Base-by-base conservation (phyloP, 1,284 basidiomycete species). In the Coniophora puteana region DNA sequence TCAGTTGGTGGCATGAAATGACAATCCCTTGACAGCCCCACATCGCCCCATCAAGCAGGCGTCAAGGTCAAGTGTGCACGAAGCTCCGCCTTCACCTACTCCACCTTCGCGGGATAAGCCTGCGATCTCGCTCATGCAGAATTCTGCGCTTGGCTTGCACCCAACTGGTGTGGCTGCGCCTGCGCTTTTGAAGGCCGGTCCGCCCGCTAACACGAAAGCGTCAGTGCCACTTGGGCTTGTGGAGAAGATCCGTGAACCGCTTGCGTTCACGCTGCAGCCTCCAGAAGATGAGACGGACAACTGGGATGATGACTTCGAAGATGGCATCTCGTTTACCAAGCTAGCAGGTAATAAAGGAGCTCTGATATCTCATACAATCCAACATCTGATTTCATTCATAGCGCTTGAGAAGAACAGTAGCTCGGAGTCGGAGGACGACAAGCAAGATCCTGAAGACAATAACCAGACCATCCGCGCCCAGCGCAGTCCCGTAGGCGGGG, bases 271-370 rank as follows among this genome's bases (percentile, higher is more conserved):
- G 14, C 62, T 86, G 22, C 80, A 79, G 46, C 71, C 76, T 27
- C 84, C 83, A 5, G 88, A 89, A 60, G 88, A 87, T 49, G 84
- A 91, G 55, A 91, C 82, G 8, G 91, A 95, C 59, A 94, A 93
- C 48, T 98, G 95, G 93, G 95, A 99, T 57, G 89, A 93, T 51
- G 95, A 99, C 59, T 99, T 98, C 55, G 93, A 93, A 54, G 91
- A 91, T 47, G 93, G 87, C 3, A 93, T 94, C 21, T 90, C 91
- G 1, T 78, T 89, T 41, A 82, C 83, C 8, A 93, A 93, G 60
- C 59, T 92, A 31, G 89, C 89, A 67, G 84, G 87, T 79, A 55
- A 18, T 24, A 12, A 17, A 39, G 56, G 52, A 44, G 8, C 22
- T 25, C 38, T 38, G 6, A 39, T 36, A 14, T 14, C 32, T 30